Conservation (phyloP, 2,329 filamentous ascomycete genomes). For the Nothopassalora personata region DNA sequence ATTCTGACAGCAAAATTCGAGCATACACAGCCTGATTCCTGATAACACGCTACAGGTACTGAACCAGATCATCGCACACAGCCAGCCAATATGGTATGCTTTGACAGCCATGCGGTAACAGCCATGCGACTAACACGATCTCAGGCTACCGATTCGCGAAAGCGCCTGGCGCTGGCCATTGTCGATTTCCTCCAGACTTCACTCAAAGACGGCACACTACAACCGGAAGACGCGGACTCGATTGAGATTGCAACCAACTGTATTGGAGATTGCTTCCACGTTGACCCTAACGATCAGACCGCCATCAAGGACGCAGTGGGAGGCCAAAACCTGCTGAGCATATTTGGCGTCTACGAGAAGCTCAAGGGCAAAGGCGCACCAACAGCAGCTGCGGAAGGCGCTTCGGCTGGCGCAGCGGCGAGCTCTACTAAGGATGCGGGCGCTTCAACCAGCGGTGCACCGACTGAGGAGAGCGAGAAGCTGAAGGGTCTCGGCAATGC, state of each 20-base stretch:
- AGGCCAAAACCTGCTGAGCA: slow-evolving; percentile 78
- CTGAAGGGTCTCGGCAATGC: slow-evolving; percentile 90
- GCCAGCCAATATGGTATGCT: slow-evolving; percentile 12
- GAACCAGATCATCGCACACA: not conserved
- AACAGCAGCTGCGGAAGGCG: slow-evolving; percentile 40
- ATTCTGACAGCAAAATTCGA: not conserved
- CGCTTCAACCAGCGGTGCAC: slow-evolving; percentile 24
- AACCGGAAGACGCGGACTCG: slow-evolving; percentile 82
- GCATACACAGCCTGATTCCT: not conserved
- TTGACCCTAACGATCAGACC: slow-evolving; percentile 72
- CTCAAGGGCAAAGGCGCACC: slow-evolving; percentile 62
- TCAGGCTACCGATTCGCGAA: slow-evolving; percentile 50
- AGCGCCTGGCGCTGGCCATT: slow-evolving; percentile 94
- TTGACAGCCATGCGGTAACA: too few relatives aligned
- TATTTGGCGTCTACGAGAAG: slow-evolving; percentile 96
- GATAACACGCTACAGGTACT: not conserved
- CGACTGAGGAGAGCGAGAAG: slow-evolving; percentile 74
- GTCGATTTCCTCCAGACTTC: slow-evolving; percentile 89
- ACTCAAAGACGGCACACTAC: slow-evolving; percentile 79
- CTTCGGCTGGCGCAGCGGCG: slow-evolving; percentile 34
- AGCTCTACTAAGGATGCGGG: slow-evolving; percentile 45
- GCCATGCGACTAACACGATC: slow-evolving; percentile 5
- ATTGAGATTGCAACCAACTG: slow-evolving; percentile 93
- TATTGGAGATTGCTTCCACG: slow-evolving; percentile 91
- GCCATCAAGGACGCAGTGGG: slow-evolving; percentile 74